Percentiles rank a stretch among this genome's conserved stretches.
phyloP scores from a whole-genome alignment of 106 monocot species.

The Allium sativum region DNA sequence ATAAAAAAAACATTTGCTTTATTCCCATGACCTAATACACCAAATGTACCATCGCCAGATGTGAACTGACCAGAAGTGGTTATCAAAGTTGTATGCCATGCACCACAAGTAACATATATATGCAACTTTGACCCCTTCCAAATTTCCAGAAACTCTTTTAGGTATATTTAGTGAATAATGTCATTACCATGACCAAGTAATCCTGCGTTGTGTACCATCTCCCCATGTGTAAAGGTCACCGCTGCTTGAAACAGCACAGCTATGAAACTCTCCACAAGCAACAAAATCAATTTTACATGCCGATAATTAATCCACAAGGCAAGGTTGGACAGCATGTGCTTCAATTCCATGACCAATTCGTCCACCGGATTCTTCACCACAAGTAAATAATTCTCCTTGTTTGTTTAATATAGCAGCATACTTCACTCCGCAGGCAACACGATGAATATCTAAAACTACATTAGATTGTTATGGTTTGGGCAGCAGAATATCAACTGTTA shows the following conservation, averaged over 20 bases:
- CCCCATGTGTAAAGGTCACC: constrained; percentile 97
- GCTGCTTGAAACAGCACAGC: constrained; percentile 64
- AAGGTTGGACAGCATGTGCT: constrained; percentile 52
- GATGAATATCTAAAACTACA: constrained; percentile 64
- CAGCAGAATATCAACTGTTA: constrained; percentile 57
- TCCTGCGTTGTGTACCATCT: constrained; percentile 82
- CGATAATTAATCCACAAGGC: constrained; percentile 68
- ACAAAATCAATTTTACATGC: constrained; percentile 46
- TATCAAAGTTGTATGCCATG: constrained; percentile 88
- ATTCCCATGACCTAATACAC: constrained; percentile 86
- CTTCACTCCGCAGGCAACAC: constrained; percentile 75
- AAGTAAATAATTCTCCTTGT: constrained; percentile 80
- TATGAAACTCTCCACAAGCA: constrained; percentile 90
- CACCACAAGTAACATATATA: constrained; percentile 74
- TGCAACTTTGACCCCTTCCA: constrained; percentile 73
- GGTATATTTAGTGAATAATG: constrained; percentile 86
- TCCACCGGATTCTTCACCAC: constrained; percentile 95
- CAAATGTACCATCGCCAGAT: constrained; percentile 95
- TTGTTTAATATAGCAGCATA: constrained; percentile 78
- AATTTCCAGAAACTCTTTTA: constrained; percentile 63
- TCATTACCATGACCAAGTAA: constrained; percentile 81
- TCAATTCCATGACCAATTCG: constrained; percentile 79
- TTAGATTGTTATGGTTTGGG: constrained; percentile 84
- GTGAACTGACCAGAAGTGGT: constrained; percentile 70
- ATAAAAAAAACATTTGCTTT: constrained; percentile 40